phyloP scores from a whole-genome alignment of 352 stramenopile species.

The Thalassiosira livingstoniorum region DNA sequence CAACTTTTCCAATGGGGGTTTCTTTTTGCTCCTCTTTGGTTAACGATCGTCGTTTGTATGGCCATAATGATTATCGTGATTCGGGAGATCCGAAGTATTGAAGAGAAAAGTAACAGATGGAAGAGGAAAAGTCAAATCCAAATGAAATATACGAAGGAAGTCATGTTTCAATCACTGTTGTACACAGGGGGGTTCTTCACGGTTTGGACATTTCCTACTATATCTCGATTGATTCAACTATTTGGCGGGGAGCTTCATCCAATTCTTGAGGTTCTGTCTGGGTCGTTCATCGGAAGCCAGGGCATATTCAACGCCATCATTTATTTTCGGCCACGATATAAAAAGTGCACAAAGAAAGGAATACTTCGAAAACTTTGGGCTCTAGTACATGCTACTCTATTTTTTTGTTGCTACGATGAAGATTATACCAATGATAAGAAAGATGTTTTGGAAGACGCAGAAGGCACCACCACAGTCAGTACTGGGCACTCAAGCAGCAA shows the following conservation, averaged over 20 bases:
- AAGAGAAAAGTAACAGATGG: neutral
- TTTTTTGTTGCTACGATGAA: no score
- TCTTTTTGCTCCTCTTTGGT: conserved; percentile 15
- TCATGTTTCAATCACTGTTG: neutral
- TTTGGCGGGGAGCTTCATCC: neutral
- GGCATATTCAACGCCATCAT: conserved; percentile 23
- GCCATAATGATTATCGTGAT: conserved; percentile 11
- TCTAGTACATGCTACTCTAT: neutral
- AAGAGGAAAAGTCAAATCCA: neutral
- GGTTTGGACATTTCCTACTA: conserved; percentile 10
- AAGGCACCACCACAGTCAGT: no score
- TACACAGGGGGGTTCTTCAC: conserved; percentile 8
- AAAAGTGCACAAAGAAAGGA: neutral
- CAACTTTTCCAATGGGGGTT: conserved; percentile 26
- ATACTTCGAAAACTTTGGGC: neutral
- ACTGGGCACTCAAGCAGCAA: no score
- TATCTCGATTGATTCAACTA: conserved; percentile 13
- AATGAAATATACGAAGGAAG: neutral
- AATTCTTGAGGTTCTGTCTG: neutral
- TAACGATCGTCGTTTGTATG: neutral
- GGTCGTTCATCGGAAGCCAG: neutral
- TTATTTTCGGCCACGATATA: conserved; percentile 23
- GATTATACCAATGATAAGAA: no score
- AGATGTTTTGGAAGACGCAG: no score
- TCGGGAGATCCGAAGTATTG: neutral